Evolutionary conservation across 2,329 filamentous ascomycete species (phyloP), one percentile per base, ranked within the genome.

Genomic region (Rhytidhysteron rufulum): DNA sequence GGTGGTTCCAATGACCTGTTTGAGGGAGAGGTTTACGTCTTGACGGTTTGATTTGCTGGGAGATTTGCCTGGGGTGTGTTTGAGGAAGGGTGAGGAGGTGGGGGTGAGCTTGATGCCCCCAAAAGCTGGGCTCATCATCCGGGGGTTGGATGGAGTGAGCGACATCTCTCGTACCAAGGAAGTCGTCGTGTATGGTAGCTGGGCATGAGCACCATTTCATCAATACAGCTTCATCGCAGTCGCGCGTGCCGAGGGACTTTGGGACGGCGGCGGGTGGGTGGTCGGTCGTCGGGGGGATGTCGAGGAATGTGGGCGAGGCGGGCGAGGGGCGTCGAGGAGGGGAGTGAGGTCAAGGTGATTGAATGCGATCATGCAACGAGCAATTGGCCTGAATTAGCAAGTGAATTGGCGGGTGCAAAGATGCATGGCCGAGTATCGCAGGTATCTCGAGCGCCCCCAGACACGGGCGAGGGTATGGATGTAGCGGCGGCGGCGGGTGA

Each of bases 1-100:
- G 6, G 91, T 97, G 18, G 90, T 95, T 34, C 93, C 93, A 56
- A 97, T 86, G 42, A 97, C 88, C 48, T 88, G 82, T 63, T 83
- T 84, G 46, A 96, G 73, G 29, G 84, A 84, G 32, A 96, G 74
- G 30, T 66, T 70, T 19, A 62, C 57, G 50, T 73, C 71, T 45
- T 67, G 58, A 41, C 49, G 71, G 60, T 49, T 68, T 22, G 68
- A 47, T 58, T 75, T 80, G 49, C 69, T 66, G 21, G 85, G 80
- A 36, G 86, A 85, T 58, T 83, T 79, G 15, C 78, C 69, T 24
- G 79, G 76, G 29, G 82, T 78, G 43, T 75, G 74, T 57, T 79
- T 83, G 40, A 58, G 51, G 47, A 67, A 71, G 44, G 87, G 86
- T 42, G 87, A 89, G 63, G 82, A 88, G 44, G 86, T 83, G 41